phyloP scores from a whole-genome alignment of 2,329 filamentous ascomycete genomes.

The Xylariaceae sp. region DNA sequence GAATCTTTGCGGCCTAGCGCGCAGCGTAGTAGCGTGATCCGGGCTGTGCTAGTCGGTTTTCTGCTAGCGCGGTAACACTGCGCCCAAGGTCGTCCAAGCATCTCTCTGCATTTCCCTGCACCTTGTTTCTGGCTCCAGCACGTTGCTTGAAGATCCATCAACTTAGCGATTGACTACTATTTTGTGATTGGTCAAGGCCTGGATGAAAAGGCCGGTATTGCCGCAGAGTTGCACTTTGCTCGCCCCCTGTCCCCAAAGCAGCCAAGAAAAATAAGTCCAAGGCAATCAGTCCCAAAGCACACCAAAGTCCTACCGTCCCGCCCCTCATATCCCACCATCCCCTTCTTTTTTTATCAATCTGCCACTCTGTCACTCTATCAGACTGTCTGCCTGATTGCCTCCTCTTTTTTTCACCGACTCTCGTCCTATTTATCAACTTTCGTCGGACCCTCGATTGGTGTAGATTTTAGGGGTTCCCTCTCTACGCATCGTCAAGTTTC shows the following conservation, averaged over 20 bases:
- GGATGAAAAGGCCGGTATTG: conserved; percentile 28
- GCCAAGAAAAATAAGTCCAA: not conserved
- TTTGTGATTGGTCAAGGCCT: not conserved
- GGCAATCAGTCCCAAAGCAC: conserved; percentile 9
- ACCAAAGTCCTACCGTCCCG: not conserved
- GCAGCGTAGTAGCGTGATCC: not conserved
- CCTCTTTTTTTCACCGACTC: not conserved
- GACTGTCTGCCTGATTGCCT: not conserved
- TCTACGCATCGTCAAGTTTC: not conserved
- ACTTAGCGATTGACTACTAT: not conserved
- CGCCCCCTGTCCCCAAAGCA: conserved; percentile 9
- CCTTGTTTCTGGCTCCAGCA: conserved; percentile 5
- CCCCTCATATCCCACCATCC: conserved; percentile 15
- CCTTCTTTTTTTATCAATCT: conserved; percentile 13
- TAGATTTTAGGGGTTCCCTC: not conserved
- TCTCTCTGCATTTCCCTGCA: conserved; percentile 11
- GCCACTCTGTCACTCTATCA: too few relatives aligned
- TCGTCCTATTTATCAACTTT: not conserved
- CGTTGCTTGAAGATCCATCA: conserved; percentile 3
- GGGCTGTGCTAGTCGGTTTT: conserved; percentile 14
- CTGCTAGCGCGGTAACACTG: conserved; percentile 7
- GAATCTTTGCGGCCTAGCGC: conserved; percentile 12
- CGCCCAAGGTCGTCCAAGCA: conserved; percentile 20
- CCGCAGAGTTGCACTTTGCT: conserved; percentile 29
- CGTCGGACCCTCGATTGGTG: not conserved